Evolutionary conservation across 2,329 filamentous ascomycete genomes (phyloP), one percentile per base, ranked within the genome.

Genomic region (Cercospora sojina): DNA sequence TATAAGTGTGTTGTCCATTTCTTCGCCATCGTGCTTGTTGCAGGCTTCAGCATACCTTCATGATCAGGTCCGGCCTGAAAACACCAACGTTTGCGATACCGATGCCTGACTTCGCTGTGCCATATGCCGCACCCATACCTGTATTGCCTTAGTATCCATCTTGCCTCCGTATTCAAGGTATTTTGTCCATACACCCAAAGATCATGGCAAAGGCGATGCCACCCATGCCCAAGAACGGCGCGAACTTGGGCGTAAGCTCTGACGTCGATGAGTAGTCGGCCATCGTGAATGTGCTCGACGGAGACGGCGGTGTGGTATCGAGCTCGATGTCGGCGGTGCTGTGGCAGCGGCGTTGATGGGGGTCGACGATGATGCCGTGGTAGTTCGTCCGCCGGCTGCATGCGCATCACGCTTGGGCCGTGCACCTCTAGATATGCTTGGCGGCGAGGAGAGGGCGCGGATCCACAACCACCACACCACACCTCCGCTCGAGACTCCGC

Each of bases 81-180:
- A 90, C 93, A 76, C 91, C 92, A 70, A 95, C 90, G 74, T 91
- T 92, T 35, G 91, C 88, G 75, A 96, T 96, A 75, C 91, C 91
- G 77, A 95, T 93, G 71, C 92, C 92, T 47, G 92, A 92, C 80
- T 94, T 96, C 41, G 92, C 91, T 64, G 92, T 96, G 71, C 92
- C 92, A 80, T 93, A 95, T 69, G 92, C 92, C 74, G 92, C 92
- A 75, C 92, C 92, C 72, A 86, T 77, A 76, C 86, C 87, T 89
- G 79, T 58, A 66, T 56, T 25, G 53, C 9, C 51, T 62, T 70
- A 71, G 75, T 76, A 18, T 73, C 72, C 62, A 12, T 47, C 12
- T 31, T 43, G 31, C 12, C 25, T 18, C 55, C 20, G 10, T 23
- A 12, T 47, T 31, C 57, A 47, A 31, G 38, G 3, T 47, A 31